Conservation (phyloP, 2,329 filamentous ascomycete species). For the Fusarium sp. region DNA sequence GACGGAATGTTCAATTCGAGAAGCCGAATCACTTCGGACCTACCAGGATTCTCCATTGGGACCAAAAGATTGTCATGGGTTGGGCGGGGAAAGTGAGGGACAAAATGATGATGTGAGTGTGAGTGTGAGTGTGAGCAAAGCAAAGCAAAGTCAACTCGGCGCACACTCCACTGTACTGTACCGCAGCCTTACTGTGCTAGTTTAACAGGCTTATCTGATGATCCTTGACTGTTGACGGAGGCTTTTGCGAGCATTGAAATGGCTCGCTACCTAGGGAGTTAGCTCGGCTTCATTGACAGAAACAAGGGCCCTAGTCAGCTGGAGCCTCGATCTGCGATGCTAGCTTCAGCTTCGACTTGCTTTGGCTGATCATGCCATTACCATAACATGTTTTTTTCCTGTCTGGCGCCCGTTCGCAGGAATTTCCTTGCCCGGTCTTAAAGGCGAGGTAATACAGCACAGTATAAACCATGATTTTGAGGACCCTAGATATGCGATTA, state of each 20-base stretch:
- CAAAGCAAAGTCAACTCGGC: constrained; percentile 13
- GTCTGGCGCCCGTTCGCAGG: background rate
- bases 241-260: constrained; percentile 32
- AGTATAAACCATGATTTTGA: constrained; percentile 1
- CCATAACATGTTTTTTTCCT: constrained; percentile 1
- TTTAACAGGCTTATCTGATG: constrained; percentile 39
- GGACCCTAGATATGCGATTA: constrained; percentile 27
- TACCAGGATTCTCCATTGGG: constrained; percentile 24
- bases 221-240: constrained; percentile 29
- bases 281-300: constrained; percentile 24
- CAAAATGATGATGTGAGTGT: constrained; percentile 18
- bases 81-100: constrained; percentile 31
- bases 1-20: constrained; percentile 12
- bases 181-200: constrained; percentile 16
- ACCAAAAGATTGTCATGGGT: constrained; percentile 19
- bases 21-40: constrained; percentile 29
- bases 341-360: constrained; percentile 33
- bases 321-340: constrained; percentile 34
- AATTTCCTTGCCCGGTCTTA: constrained; percentile 4
- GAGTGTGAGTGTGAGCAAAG: constrained; percentile 9
- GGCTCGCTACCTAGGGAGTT: constrained; percentile 11
- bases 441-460: constrained; percentile 12
- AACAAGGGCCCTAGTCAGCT: constrained; percentile 42
- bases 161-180: constrained; percentile 28
- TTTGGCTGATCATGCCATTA: constrained; percentile 23